These are phyloP conservation scores for Geotrichum macrosporum DNA, from an alignment of 1,139 yeast species.

Conservation along the genomic window DNA sequence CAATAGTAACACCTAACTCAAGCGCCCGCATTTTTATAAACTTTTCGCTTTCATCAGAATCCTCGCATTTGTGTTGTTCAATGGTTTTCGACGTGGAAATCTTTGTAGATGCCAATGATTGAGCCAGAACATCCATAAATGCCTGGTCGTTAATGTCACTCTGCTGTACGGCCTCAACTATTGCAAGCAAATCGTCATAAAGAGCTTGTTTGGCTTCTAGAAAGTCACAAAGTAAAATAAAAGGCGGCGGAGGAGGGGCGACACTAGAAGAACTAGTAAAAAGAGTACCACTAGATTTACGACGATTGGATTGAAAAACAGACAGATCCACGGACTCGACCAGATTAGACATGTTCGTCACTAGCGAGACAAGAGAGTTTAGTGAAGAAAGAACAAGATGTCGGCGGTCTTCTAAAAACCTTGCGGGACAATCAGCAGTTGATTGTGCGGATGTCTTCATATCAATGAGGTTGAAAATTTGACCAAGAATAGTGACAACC, in stretches of 20 bases:
- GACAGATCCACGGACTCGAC: conserved; percentile 35
- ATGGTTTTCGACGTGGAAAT: too few species aligned
- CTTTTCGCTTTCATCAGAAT: conserved; percentile 8
- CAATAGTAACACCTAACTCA: conserved; percentile 22
- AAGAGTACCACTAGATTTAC: conserved; percentile 13
- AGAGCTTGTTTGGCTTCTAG: conserved; percentile 69
- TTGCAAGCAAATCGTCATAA: conserved; percentile 57
- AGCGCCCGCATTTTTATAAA: conserved; percentile 19
- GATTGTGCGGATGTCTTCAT: conserved; percentile 7
- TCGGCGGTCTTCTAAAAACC: conserved; percentile 25
- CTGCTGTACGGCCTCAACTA: conserved; percentile 66
- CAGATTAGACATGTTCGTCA: conserved; percentile 27
- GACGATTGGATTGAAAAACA: conserved; percentile 28
- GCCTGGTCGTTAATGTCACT: conserved; percentile 64
- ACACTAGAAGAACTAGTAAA: conserved; percentile 1
- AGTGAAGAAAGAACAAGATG: conserved; percentile 26
- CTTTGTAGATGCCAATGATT: conserved; percentile 24
- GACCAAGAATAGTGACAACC: conserved; percentile 21
- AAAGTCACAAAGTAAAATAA: conserved; percentile 68
- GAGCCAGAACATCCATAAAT: conserved; percentile 27
- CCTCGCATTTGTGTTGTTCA: too few species aligned
- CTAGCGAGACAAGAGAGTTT: conserved; percentile 25
- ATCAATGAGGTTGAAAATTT: conserved; percentile 19
- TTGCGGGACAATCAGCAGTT: conserved; percentile 2
- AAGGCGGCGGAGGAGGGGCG: conserved; percentile 36